Percentiles rank a stretch among this genome's conserved stretches.
These are phyloP conservation scores for Eragrostis curvula DNA, from an alignment of 176 grass and related monocot species.

Conservation along the genomic window DNA sequence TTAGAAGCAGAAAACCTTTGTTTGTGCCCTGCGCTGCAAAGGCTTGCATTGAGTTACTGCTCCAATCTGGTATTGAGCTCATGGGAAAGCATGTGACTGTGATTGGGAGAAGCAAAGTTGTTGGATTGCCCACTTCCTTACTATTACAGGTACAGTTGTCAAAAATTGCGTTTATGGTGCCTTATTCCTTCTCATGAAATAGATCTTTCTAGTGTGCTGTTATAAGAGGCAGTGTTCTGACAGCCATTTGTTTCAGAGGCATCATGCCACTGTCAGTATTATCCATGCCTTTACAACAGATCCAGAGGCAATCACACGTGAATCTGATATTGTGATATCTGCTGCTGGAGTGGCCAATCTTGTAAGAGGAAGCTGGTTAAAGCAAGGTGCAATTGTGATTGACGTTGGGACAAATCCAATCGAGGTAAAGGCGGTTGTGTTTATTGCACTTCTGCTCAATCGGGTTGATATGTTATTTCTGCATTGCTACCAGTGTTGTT, in stretches of 20 bases:
- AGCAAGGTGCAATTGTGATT: slow-evolving; percentile 83
- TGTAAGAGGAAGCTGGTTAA: slow-evolving; percentile 89
- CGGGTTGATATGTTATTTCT: slow-evolving; percentile 8
- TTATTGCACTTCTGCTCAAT: background rate
- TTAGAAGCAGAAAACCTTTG: slow-evolving; percentile 71
- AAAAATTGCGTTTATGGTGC: background rate
- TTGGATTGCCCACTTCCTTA: slow-evolving; percentile 88
- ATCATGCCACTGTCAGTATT: slow-evolving; percentile 89
- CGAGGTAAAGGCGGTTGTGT: slow-evolving; percentile 58
- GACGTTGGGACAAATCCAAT: slow-evolving; percentile 96
- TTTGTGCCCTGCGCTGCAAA: slow-evolving; percentile 92
- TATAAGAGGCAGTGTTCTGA: slow-evolving; percentile 11
- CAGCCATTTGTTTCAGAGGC: slow-evolving; percentile 59
- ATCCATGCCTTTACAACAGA: slow-evolving; percentile 89
- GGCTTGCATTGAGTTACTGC: slow-evolving; percentile 81
- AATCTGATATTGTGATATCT: slow-evolving; percentile 93
- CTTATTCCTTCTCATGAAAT: background rate
- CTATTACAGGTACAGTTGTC: slow-evolving; percentile 73
- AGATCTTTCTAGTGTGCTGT: slow-evolving; percentile 10
- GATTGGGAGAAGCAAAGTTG: slow-evolving; percentile 95
- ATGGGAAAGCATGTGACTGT: slow-evolving; percentile 87
- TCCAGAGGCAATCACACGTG: slow-evolving; percentile 76
- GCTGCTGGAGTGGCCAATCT: slow-evolving; percentile 91
- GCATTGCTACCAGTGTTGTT: background rate
- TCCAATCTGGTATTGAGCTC: slow-evolving; percentile 69